Percentiles rank a stretch among this genome's conserved stretches.
phyloP scores from a whole-genome alignment of 768 basidiomycete species.

The Panus rudis region DNA sequence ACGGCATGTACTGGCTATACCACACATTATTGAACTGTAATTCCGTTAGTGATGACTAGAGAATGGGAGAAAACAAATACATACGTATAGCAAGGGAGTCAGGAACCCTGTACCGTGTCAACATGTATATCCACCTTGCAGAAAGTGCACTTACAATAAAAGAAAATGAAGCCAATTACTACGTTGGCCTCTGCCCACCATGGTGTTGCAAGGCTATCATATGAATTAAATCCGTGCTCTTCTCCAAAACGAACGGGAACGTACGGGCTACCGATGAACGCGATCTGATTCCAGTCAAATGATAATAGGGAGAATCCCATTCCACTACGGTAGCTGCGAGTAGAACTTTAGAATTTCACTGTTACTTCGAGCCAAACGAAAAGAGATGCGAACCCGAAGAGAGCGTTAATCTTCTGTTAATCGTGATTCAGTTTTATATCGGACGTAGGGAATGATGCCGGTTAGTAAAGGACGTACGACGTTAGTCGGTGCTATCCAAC shows the following conservation, averaged over 20 bases:
- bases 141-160: constrained; percentile 31
- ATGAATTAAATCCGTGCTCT: neutral
- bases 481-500: constrained; percentile 59
- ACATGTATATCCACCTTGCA: neutral
- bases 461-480: constrained; percentile 38
- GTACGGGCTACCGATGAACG: constrained; percentile 60
- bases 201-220: constrained; percentile 31
- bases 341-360: too few relatives aligned
- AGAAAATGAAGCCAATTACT: constrained; percentile 36
- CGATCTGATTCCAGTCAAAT: constrained; percentile 76
- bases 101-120: constrained; percentile 29
- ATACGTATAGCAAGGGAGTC: constrained; percentile 34
- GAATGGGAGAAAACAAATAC: constrained; percentile 43
- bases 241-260: constrained; percentile 19
- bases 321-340: constrained; percentile 24
- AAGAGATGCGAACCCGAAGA: constrained; percentile 47
- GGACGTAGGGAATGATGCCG: too few relatives aligned
- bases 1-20: constrained; percentile 55
- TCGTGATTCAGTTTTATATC: too few relatives aligned
- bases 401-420: constrained; percentile 43
- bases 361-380: constrained; percentile 48
- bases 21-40: constrained; percentile 37
- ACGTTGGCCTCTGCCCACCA: constrained; percentile 78
- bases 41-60: constrained; percentile 9
- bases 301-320: constrained; percentile 56